Conservation (phyloP, 257 asterid species). For the Vinca minor region DNA sequence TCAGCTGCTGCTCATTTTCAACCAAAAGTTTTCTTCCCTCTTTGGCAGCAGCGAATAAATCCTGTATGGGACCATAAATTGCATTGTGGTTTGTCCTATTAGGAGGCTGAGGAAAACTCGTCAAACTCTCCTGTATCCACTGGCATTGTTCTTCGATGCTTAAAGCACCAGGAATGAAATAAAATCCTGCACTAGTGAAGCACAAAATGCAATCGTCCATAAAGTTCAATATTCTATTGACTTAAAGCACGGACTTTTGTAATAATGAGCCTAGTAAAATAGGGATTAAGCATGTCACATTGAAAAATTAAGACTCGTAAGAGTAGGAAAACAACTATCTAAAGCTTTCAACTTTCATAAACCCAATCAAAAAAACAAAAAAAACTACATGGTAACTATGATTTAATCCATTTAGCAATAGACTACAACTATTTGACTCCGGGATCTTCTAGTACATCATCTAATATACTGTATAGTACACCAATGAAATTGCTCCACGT, state of each 20-base stretch:
- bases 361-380: no score
- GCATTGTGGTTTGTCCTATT: conserved; percentile 92
- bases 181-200: conserved; percentile 48
- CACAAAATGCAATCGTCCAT: background rate
- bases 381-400: background rate
- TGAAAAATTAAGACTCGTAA: background rate
- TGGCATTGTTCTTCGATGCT: conserved; percentile 62
- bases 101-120: conserved; percentile 82
- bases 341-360: background rate
- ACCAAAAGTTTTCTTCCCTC: conserved; percentile 47
- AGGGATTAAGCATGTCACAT: background rate
- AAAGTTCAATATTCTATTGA: no score
- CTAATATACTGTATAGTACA: no score
- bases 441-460: no score
- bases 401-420: background rate
- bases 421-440: no score
- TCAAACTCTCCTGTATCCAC: conserved; percentile 81
- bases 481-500: no score
- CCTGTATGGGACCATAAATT: conserved; percentile 61
- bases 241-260: background rate
- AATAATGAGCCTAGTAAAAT: background rate
- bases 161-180: conserved; percentile 83
- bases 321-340: background rate
- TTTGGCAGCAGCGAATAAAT: conserved; percentile 66
- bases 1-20: conserved; percentile 27